Percentiles rank a stretch among this genome's conserved stretches.
These are phyloP conservation scores for Komagataella ulmi DNA, from an alignment of 805 yeast species.

Conservation along the genomic window DNA sequence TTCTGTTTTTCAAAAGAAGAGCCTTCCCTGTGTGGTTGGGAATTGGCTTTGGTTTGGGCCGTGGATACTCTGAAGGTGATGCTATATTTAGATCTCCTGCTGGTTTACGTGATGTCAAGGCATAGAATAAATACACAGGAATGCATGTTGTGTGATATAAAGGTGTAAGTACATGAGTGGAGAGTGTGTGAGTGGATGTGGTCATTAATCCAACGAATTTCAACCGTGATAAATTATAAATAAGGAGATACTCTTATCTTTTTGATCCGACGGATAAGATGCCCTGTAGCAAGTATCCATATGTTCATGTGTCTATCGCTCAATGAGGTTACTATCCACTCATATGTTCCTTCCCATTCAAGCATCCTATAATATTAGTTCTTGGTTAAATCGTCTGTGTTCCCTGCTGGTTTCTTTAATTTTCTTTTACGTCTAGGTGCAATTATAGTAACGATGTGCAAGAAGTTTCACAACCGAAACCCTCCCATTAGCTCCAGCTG, in stretches of 20 bases:
- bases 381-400: neutral
- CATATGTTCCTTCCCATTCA: neutral
- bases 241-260: neutral
- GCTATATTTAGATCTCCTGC: constrained; percentile 82
- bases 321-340: neutral
- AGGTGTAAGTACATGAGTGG: neutral
- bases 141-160: neutral
- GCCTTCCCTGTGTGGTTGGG: constrained; percentile 98
- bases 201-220: neutral
- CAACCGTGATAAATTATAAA: neutral
- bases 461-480: constrained; percentile 16
- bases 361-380: neutral
- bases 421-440: neutral
- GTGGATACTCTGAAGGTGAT: constrained; percentile 97
- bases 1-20: constrained; percentile 82
- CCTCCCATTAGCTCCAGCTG: constrained; percentile 36
- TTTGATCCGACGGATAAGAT: neutral
- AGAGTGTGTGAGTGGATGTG: neutral
- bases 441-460: too few species aligned
- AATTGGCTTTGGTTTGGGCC: constrained; percentile 92
- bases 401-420: neutral
- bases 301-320: neutral
- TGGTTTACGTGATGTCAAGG: constrained; percentile 65
- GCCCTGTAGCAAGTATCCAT: neutral
- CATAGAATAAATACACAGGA: constrained; percentile 21